Evolutionary conservation across 2,329 filamentous ascomycete genomes (phyloP), one percentile per base, ranked within the genome.

Genomic region (Fusarium pseudoanthophilum): DNA sequence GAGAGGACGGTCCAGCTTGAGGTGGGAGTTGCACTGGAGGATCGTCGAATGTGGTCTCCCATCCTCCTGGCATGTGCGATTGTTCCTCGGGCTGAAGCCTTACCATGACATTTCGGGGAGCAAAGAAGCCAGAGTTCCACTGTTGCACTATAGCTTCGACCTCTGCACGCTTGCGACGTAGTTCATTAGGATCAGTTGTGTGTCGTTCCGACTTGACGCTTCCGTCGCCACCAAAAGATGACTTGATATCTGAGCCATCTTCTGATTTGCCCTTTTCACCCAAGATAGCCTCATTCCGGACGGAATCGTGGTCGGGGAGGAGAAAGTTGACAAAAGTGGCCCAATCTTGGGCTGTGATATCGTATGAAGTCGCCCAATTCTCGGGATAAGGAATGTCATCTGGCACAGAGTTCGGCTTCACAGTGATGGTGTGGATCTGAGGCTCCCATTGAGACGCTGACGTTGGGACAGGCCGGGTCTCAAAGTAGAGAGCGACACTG

Each of bases 61-160:
- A 80, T 18, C 63, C 71, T 16, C 78, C 79, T 7, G 78, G 77
- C 64, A 78, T 78, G 20, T 68, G 75, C 21, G 65, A 69, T 24
- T 71, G 75, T 15, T 74, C 72, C 9, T 53, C 57, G 3, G 71
- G 72, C 26, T 78, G 68, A 8, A 85, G 74, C 2, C 76, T 79
- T 45, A 90, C 82, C 5, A 74, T 79, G 15, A 90, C 79, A 20
- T 85, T 85, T 16, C 88, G 81, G 5, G 86, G 87, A 2, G 74
- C 79, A 65, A 90, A 91, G 78, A 90, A 90, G 8, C 85, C 84
- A 7, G 84, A 82, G 71, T 91, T 90, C 88, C 89, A 91, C 73
- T 89, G 86, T 51, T 81, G 77, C 4, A 88, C 81, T 0, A 85
- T 86, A 3, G 79, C 79, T 24, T 86, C 82, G 11, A 83, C 72